Base-by-base conservation (phyloP, 306 rosid genomes). In the cucumber (Cucumis sativus) region DNA sequence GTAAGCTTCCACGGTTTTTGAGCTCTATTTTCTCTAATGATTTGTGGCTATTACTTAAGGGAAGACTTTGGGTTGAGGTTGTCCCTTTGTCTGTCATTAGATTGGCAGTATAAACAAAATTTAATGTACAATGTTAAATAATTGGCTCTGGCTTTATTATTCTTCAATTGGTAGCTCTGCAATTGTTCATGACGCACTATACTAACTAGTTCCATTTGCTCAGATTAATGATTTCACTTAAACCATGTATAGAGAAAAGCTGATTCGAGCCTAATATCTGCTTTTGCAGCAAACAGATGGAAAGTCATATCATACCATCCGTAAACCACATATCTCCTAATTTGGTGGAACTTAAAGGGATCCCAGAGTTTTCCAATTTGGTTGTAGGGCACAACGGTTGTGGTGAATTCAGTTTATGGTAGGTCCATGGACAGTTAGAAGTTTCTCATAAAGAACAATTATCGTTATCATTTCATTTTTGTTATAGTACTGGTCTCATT, bases 331-430 rank as follows among this genome's bases (percentile, higher is more conserved):
- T 80, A 25, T 91, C 91, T 70, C 93, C 96, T 77, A 92, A 88
- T 82, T 83, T 93, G 82, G 89, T 89, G 87, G 96, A 88, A 67
- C 84, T 91, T 85, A 91, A 91, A 87, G 83, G 74, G 84, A 81
- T 91, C 80, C 97, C 96, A 52, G 82, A 85, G 64, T 89, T 85
- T 75, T 70, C 89, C 83, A 75, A 84, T 84, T 88, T 91, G 72
- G 84, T 93, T 80, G 88, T 93, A 41, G 89, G 96, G 61, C 86
- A 79, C 75, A 86, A 87, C 79, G 79, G 87, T 63, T 79, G 75
- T 47, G 97, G 96, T 77, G 91, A 91, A 78, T 93, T 93, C 79
- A 91, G 89, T 84, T 82, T 93, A 76, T 93, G 98, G 98, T 93
- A 91, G 67, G 89, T 79, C 66, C 21, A 61, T 25, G 65, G 49